phyloP scores from a whole-genome alignment of 2,329 filamentous ascomycete species.

The Cryphonectria japonica region DNA sequence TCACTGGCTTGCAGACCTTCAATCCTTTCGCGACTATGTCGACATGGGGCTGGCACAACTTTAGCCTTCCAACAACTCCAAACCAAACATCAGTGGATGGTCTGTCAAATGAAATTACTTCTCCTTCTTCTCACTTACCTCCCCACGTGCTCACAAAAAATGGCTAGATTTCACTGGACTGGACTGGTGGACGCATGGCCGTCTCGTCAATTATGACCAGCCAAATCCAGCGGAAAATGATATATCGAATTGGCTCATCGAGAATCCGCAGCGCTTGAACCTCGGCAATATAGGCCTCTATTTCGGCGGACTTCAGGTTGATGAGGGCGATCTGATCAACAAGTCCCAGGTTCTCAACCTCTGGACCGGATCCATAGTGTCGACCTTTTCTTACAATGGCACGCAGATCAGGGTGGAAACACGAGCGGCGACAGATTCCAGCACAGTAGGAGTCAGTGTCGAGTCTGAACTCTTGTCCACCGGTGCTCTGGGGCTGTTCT shows the following conservation, averaged over 20 bases:
- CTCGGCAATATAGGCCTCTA: conserved; percentile 52
- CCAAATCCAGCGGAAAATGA: conserved; percentile 46
- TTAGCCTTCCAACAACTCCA: conserved; percentile 46
- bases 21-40: conserved; percentile 51
- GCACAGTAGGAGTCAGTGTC: conserved; percentile 49
- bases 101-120: conserved; percentile 27
- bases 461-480: conserved; percentile 45
- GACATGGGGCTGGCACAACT: conserved; percentile 55
- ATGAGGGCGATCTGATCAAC: conserved; percentile 44
- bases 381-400: conserved; percentile 48
- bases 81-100: conserved; percentile 43
- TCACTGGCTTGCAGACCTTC: conserved; percentile 52
- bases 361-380: conserved; percentile 50
- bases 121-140: not conserved
- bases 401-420: conserved; percentile 47
- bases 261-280: conserved; percentile 57
- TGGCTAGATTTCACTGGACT: conserved; percentile 44
- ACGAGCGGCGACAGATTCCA: conserved; percentile 48
- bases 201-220: conserved; percentile 47
- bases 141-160: conserved; percentile 22
- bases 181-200: conserved; percentile 49
- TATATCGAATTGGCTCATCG: conserved; percentile 48
- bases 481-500: conserved; percentile 49
- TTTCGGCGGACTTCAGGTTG: conserved; percentile 45
- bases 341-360: conserved; percentile 51